These are phyloP conservation scores for Zalaria obscura DNA, from an alignment of 2,329 filamentous ascomycete species.

Conservation along the genomic window DNA sequence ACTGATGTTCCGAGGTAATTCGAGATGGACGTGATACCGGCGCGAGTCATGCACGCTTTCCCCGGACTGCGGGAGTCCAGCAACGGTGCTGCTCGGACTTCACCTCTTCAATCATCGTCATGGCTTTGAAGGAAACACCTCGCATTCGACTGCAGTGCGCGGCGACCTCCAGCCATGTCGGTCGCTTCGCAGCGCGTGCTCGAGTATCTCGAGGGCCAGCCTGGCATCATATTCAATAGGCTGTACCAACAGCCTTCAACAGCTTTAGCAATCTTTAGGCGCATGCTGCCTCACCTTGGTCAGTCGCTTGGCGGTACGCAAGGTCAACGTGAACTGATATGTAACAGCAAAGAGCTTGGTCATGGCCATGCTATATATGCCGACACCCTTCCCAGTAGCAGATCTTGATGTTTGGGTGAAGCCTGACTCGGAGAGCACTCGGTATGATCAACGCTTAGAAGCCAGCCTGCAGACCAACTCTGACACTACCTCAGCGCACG, in stretches of 20 bases:
- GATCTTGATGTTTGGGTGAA: constrained; percentile 82
- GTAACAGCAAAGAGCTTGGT: constrained; percentile 76
- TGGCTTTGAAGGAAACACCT: too few relatives aligned
- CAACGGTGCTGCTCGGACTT: too few relatives aligned
- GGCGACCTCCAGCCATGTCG: constrained; percentile 25
- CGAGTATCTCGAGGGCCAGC: constrained; percentile 86
- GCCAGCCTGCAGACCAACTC: too few relatives aligned
- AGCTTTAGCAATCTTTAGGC: constrained; percentile 85
- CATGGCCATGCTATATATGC: constrained; percentile 88
- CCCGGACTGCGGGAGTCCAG: too few relatives aligned
- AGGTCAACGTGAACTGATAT: not conserved
- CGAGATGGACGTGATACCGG: not conserved
- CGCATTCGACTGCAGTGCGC: not conserved
- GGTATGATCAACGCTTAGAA: constrained; percentile 1
- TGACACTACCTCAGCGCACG: constrained; percentile 43
- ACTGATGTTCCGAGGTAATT: not conserved
- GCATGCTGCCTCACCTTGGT: constrained; percentile 91
- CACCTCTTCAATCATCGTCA: too few relatives aligned
- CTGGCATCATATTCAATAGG: constrained; percentile 76
- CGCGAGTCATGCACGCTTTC: too few relatives aligned
- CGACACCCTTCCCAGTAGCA: constrained; percentile 59
- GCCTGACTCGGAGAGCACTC: constrained; percentile 30
- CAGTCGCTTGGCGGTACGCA: constrained; percentile 15
- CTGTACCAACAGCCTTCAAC: constrained; percentile 95
- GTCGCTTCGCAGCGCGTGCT: constrained; percentile 48